A percentile compares a stretch with the other conserved stretches of the same genome.
Conservation (phyloP, 176 grass and related monocot species). For the Saccharum officinarum region DNA sequence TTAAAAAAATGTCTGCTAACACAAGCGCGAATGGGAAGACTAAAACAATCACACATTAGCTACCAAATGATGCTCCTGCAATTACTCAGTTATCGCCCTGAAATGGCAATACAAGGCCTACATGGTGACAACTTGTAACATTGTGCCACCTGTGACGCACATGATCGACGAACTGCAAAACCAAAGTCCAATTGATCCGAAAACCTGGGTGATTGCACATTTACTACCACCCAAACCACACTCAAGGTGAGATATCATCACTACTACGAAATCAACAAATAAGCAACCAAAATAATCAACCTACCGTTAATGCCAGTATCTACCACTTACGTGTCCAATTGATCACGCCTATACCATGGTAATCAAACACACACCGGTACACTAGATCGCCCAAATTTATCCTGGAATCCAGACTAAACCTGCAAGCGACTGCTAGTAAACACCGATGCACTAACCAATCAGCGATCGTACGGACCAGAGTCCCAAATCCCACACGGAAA, state of each 20-base stretch:
- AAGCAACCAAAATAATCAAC: background rate
- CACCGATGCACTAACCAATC: background rate
- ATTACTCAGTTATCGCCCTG: background rate
- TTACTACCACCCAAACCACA: background rate
- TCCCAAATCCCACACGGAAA: background rate
- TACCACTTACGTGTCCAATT: background rate
- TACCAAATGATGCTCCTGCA: background rate
- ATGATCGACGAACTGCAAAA: background rate
- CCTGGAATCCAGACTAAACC: background rate
- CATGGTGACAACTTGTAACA: constrained; percentile 9
- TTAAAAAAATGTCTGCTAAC: background rate
- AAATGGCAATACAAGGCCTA: constrained; percentile 9
- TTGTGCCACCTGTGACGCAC: background rate
- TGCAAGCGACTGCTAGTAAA: background rate
- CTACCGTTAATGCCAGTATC: background rate
- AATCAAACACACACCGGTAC: background rate
- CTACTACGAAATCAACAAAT: background rate
- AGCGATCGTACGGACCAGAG: constrained; percentile 14
- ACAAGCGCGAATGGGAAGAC: background rate
- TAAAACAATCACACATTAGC: background rate
- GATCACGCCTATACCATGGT: background rate
- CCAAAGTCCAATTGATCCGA: background rate
- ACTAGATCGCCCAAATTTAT: constrained; percentile 23
- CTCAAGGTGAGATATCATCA: background rate
- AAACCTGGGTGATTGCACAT: background rate